Percentiles rank a stretch among this genome's conserved stretches.
phyloP scores from a whole-genome alignment of 1,284 basidiomycete species.

The Cutaneotrichosporon cavernicola region DNA sequence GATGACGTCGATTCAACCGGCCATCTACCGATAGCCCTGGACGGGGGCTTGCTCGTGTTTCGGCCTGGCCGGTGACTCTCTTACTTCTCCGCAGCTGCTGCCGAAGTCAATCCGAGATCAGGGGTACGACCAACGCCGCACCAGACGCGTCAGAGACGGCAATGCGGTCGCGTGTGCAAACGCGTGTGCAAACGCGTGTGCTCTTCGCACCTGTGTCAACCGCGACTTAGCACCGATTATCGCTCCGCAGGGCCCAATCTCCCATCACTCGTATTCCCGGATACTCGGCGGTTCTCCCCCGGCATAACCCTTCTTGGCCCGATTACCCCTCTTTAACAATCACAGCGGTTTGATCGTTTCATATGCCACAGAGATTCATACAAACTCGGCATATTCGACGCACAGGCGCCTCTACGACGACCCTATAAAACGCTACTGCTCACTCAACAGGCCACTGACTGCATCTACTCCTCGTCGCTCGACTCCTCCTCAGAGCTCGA shows the following conservation, averaged over 20 bases:
- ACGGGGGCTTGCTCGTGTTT: no score
- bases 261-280: neutral
- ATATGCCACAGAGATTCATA: constrained; percentile 3
- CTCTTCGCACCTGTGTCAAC: no score
- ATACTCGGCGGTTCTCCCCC: constrained; percentile 4
- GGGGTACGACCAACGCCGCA: no score
- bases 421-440: neutral
- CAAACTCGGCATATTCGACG: constrained; percentile 1
- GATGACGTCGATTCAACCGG: constrained; percentile 1
- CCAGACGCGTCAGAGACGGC: no score
- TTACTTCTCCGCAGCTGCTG: no score
- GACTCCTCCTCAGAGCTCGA: constrained; percentile 47
- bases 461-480: constrained; percentile 46
- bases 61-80: no score
- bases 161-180: no score
- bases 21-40: neutral
- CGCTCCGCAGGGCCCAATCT: no score
- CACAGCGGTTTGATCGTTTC: neutral
- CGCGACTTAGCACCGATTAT: no score
- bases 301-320: neutral
- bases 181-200: no score
- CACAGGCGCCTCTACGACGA: constrained; percentile 3
- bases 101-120: no score
- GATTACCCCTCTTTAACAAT: no score
- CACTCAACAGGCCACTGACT: neutral